Evolutionary conservation across 2,329 filamentous ascomycete genomes (phyloP), one percentile per base, ranked within the genome.

Genomic region (Aspergillus sp.): DNA sequence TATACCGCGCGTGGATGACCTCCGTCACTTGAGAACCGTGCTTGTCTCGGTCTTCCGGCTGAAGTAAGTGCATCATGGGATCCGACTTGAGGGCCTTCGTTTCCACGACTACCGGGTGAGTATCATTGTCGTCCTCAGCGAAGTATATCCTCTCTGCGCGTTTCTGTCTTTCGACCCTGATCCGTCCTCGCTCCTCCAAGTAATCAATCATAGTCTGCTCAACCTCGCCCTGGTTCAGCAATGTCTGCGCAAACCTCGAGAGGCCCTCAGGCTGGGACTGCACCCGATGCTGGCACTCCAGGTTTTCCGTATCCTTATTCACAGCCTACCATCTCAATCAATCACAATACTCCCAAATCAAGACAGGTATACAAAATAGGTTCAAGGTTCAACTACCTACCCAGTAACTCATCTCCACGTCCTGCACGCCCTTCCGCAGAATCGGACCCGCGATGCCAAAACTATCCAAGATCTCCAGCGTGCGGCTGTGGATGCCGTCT

Each of bases 391-490:
- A 34, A n/a, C 32, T 26, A 53, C 56, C 15, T 41, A 62, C 61
- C 62, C 62, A 63, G 18, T 59, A 59, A 36, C 53, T 57, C 48
- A 57, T 50, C 24, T 62, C 62, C 20, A 53, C 20, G 26, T 56
- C 56, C 4, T 13, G 24, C 11, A 48, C 48, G 5, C 50, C 55
- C 34, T 50, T 47, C 8, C 36, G 32, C 9, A 56, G 4, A 12
- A 63, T 48, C 3, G 47, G 15, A 45, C 65, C 53, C 2, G 45
- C 85, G 56, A 91, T 83, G 0, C 85, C 87, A 62, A 91, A 88
- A 55, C 83, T 86, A 63, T 91, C 85, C 51, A 90, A 83, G n/a
- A 91, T 88, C 70, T 91, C 86, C 2, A 90, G 76, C 0, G 85
- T 89, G 1, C 87, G 84, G 59, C 81, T 84, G 70, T 89, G 85